These are phyloP conservation scores for Kodamaea kaohsiungensis DNA, from an alignment of 805 yeast genomes.

Conservation along the genomic window DNA sequence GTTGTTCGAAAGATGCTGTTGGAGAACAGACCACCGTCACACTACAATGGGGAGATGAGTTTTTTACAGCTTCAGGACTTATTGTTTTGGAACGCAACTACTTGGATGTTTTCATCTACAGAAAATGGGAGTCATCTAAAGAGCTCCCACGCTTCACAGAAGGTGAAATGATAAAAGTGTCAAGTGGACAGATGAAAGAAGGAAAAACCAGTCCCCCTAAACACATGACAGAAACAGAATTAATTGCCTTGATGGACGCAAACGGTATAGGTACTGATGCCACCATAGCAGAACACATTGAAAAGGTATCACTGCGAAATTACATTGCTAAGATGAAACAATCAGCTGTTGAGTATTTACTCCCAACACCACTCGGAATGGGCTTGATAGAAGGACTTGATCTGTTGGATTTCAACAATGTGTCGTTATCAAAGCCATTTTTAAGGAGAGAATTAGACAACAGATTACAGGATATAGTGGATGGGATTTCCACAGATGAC, in stretches of 20 bases:
- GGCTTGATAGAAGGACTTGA: conserved; percentile 89
- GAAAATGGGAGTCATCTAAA: conserved; percentile 70
- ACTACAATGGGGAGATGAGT: conserved; percentile 77
- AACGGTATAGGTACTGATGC: conserved; percentile 99
- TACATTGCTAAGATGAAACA: conserved; percentile 55
- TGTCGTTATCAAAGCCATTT: conserved; percentile 85
- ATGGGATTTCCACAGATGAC: conserved; percentile 55
- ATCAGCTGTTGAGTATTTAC: conserved; percentile 45
- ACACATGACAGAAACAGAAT: conserved; percentile 87
- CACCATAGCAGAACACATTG: conserved; percentile 96
- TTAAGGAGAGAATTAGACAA: conserved; percentile 75
- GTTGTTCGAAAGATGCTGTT: conserved; percentile 88
- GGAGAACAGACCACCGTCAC: conserved; percentile 67
- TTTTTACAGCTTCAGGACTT: conserved; percentile 71
- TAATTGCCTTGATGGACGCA: conserved; percentile 91
- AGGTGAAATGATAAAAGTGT: conserved; percentile 59
- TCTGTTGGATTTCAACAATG: conserved; percentile 66
- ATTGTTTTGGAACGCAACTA: conserved; percentile 73
- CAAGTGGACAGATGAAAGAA: conserved; percentile 57
- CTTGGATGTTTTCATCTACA: conserved; percentile 76
- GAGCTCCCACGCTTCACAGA: conserved; percentile 62
- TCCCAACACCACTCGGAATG: conserved; percentile 84
- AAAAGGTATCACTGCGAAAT: conserved; percentile 66
- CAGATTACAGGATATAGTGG: conserved; percentile 64
- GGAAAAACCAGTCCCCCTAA: conserved; percentile 84